These are phyloP conservation scores for Cyberlindnera galapagoensis DNA, from an alignment of 805 yeast genomes.

Conservation along the genomic window DNA sequence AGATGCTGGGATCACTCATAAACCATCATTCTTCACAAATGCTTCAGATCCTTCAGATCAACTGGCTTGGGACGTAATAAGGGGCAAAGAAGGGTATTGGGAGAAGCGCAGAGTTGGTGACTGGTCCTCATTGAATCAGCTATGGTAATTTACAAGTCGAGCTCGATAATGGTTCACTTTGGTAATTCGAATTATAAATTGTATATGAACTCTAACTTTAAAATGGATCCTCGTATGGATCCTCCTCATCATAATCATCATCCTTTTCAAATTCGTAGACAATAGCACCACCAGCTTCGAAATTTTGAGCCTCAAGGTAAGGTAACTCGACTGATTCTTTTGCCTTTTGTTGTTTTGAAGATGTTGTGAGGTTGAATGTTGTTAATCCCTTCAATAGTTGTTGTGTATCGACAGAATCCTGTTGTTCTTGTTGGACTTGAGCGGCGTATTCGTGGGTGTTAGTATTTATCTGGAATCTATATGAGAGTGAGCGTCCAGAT, in stretches of 20 bases:
- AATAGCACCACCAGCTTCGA: constrained; percentile 84
- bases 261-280: constrained; percentile 94
- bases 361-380: constrained; percentile 79
- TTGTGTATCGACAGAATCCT: constrained; percentile 32
- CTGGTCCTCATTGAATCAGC: constrained; percentile 49
- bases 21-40: constrained; percentile 57
- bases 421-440: constrained; percentile 21
- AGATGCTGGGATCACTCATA: constrained; percentile 36
- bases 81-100: constrained; percentile 72
- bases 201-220: too few species aligned
- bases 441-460: constrained; percentile 34
- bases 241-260: constrained; percentile 97
- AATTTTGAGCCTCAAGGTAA: constrained; percentile 80
- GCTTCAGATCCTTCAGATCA: constrained; percentile 12
- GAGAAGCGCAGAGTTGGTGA: constrained; percentile 56
- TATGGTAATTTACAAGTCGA: constrained; percentile 41
- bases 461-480: constrained; percentile 48
- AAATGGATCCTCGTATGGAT: constrained; percentile 95
- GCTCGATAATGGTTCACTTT: too few species aligned
- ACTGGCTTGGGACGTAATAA: constrained; percentile 44
- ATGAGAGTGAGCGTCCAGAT: constrained; percentile 71
- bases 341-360: constrained; percentile 67
- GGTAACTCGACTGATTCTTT: constrained; percentile 86
- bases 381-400: constrained; percentile 65
- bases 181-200: too few species aligned